phyloP scores from a whole-genome alignment of 1,284 basidiomycete genomes.

The Takashimella koratensis region DNA sequence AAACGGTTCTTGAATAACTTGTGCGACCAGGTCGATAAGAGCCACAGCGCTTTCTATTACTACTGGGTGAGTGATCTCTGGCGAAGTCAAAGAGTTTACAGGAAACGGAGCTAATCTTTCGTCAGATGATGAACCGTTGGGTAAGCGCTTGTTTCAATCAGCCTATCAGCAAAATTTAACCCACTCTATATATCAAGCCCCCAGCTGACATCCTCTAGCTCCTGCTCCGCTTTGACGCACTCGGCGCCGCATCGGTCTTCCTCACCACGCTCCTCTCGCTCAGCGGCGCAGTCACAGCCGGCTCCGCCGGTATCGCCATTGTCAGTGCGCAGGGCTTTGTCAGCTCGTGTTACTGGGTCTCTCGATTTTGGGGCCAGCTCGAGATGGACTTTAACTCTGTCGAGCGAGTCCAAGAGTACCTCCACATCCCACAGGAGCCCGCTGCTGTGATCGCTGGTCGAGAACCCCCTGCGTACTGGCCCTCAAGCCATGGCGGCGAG shows the following conservation, averaged over 20 bases:
- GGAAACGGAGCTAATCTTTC: too few species aligned
- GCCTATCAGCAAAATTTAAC: too few species aligned
- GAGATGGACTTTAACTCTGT: conserved; percentile 66
- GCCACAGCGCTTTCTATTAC: conserved; percentile 50
- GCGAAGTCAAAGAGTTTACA: too few species aligned
- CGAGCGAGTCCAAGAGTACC: conserved; percentile 83
- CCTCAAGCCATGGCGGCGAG: conserved; percentile 53
- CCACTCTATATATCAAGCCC: too few species aligned
- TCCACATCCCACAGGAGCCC: conserved; percentile 80
- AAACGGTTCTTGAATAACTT: conserved; percentile 67
- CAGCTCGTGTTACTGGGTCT: conserved; percentile 47
- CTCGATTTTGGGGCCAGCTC: conserved; percentile 47
- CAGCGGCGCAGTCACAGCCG: conserved; percentile 63
- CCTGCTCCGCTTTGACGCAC: conserved; percentile 65
- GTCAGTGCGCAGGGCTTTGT: conserved; percentile 54
- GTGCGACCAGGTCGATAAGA: conserved; percentile 67
- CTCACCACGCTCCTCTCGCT: conserved; percentile 72
- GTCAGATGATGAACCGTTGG: conserved; percentile 76
- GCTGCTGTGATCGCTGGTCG: conserved; percentile 64
- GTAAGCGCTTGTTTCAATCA: conserved; percentile 37
- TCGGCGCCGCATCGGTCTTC: conserved; percentile 72
- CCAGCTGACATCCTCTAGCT: too few species aligned
- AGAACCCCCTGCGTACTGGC: conserved; percentile 80
- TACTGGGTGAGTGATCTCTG: conserved; percentile 36
- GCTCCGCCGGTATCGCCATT: conserved; percentile 79